Base-by-base conservation (phyloP, 257 asterid species). In the Thymus mandschuricus region DNA sequence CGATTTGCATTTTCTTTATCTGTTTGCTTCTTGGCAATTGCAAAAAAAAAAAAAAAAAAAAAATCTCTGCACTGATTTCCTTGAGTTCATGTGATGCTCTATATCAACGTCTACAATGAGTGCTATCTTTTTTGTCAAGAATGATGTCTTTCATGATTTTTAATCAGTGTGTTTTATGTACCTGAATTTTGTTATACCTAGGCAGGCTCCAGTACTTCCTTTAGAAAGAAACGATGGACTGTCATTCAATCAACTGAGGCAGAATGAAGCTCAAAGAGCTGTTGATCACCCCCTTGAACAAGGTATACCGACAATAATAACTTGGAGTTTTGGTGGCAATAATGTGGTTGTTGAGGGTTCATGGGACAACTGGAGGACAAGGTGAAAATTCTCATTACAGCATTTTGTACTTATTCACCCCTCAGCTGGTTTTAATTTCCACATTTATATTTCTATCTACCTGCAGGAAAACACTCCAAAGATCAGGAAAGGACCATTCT, bases 281-380 rank as follows among this genome's bases (percentile, higher is more conserved):
- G 79, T 46, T 55, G 84, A 79, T 77, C 76, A 51, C 38, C 74
- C 87, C 28, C 48, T 11, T 21, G 88, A 75, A 77, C 81, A 69
- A 80, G 89, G 89, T 58, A 73, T 82, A 60, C 89, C 92, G 13
- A 76, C 83, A 66, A 64, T 86, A 73, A 79, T 86, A 57, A 82
- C 86, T 44, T 86, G 92, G 92, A 72, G 83, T 70, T 76, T 74
- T 70, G 89, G 89, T 58, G 96, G 98, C 79, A 89, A 84, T 76
- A 81, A 51, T 40, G 97, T 93, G 74, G 84, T 86, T 8, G 86
- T 91, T 60, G 91, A 93, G 82, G 97, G 98, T 73, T 93, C 97
- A 59, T 93, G 98, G 98, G 97, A 93, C 81, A 89, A 87, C 79
- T 93, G 97, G 96, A 86, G 80, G 63, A 79, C 96, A 75, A 89